phyloP scores from a whole-genome alignment of 2,329 filamentous ascomycete genomes.

The Ophiostoma triangulosporum region DNA sequence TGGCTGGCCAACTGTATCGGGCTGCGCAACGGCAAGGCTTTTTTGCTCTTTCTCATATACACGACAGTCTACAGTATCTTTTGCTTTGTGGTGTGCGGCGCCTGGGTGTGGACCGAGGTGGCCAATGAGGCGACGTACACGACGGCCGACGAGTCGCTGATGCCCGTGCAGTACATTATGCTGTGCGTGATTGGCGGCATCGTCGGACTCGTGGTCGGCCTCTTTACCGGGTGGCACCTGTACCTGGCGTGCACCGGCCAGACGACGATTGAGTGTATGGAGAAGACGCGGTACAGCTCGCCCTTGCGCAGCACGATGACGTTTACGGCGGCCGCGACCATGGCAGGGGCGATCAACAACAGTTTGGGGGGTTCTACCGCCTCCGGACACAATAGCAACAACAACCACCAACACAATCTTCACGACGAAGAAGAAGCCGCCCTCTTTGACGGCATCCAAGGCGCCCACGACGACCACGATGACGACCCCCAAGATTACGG shows the following conservation, averaged over 20 bases:
- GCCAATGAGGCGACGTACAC: conserved; percentile 41
- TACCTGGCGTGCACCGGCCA: conserved; percentile 64
- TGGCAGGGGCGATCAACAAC: conserved; percentile 29
- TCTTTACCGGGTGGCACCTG: conserved; percentile 88
- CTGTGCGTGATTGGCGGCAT: conserved; percentile 79
- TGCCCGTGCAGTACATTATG: conserved; percentile 85
- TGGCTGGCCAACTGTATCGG: conserved; percentile 96
- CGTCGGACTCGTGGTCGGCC: conserved; percentile 75
- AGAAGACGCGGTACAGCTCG: conserved; percentile 88
- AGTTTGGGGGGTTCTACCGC: too few species aligned
- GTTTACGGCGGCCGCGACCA: conserved; percentile 49
- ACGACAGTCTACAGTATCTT: conserved; percentile 75
- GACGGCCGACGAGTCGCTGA: conserved; percentile 60
- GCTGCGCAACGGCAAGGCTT: conserved; percentile 88
- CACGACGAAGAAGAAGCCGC: conserved; percentile 8
- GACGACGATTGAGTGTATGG: conserved; percentile 91
- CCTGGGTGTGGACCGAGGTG: conserved; percentile 80
- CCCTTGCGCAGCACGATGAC: conserved; percentile 49
- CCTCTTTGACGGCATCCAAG: conserved; percentile 5
- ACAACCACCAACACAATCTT: conserved; percentile 36
- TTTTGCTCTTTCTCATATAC: conserved; percentile 84
- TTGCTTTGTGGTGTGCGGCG: conserved; percentile 59
- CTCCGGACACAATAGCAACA: too few species aligned
- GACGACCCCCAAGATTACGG: background rate
- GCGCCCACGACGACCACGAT: conserved; percentile 8